These are phyloP conservation scores for Eucalyptus urophylla DNA, from an alignment of 345 rosid species.

Conservation along the genomic window DNA sequence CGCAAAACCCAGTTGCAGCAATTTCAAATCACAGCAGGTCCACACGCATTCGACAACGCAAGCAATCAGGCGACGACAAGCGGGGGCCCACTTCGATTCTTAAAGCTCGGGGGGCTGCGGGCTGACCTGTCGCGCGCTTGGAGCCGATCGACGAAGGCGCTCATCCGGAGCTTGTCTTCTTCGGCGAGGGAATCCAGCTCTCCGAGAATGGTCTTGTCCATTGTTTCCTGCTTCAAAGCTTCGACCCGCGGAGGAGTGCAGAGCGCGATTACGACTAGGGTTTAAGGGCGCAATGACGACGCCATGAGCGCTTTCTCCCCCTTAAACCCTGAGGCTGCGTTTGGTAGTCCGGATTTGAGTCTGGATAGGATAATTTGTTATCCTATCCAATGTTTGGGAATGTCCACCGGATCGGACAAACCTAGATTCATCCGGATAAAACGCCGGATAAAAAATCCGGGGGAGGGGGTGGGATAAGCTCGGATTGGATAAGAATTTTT, in stretches of 20 bases:
- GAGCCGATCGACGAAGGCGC: neutral
- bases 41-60: neutral
- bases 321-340: neutral
- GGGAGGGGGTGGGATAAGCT: too few relatives aligned
- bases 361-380: too few relatives aligned
- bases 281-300: neutral
- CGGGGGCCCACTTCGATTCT: neutral
- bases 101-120: neutral
- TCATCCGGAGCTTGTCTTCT: conserved; percentile 1
- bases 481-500: too few relatives aligned
- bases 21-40: neutral
- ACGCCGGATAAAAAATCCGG: too few relatives aligned
- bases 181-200: conserved; percentile 3
- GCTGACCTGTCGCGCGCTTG: conserved; percentile 5
- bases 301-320: neutral
- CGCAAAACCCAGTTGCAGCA: neutral
- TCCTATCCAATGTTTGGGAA: too few relatives aligned
- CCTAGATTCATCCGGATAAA: too few relatives aligned
- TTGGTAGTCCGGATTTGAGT: too few relatives aligned
- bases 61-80: neutral
- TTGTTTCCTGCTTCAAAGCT: neutral
- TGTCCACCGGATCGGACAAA: too few relatives aligned
- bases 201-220: neutral
- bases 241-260: neutral
- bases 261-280: neutral